These are phyloP conservation scores for Geranium brycei DNA, from an alignment of 345 rosid species.

Conservation along the genomic window DNA sequence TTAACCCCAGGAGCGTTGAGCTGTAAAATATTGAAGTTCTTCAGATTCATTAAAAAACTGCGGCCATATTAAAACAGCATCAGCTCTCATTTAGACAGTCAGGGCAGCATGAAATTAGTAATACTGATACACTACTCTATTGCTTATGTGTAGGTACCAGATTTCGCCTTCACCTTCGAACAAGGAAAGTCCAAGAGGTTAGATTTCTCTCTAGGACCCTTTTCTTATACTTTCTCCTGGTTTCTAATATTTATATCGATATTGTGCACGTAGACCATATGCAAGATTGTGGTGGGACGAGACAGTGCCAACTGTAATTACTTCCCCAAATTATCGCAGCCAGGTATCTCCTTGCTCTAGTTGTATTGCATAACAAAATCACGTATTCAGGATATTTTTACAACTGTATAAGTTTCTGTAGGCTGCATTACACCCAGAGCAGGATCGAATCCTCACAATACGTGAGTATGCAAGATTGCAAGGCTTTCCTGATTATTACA, in stretches of 20 bases:
- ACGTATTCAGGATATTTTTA: conserved; percentile 3
- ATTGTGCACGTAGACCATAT: conserved; percentile 45
- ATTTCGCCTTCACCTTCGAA: conserved; percentile 42
- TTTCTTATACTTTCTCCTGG: background rate
- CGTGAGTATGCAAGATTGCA: conserved; percentile 87
- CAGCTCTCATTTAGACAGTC: background rate
- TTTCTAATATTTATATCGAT: background rate
- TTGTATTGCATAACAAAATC: conserved; percentile 7
- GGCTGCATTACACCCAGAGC: conserved; percentile 81
- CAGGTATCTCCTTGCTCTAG: conserved; percentile 35
- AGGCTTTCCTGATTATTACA: conserved; percentile 95
- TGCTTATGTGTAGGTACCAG: conserved; percentile 50
- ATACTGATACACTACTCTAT: conserved; percentile 3
- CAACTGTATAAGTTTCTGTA: conserved; percentile 20
- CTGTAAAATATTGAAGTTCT: background rate
- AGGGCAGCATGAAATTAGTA: background rate
- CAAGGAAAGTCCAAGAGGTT: conserved; percentile 88
- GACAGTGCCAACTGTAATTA: conserved; percentile 68
- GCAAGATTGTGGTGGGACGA: conserved; percentile 97
- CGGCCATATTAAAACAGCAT: background rate
- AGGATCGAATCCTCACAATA: conserved; percentile 76
- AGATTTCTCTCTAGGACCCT: conserved; percentile 6
- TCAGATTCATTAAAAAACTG: background rate
- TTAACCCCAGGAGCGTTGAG: background rate
- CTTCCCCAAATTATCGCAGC: conserved; percentile 44